Evolutionary conservation across 345 rosid species (phyloP).

Genomic region (Noccaea caerulescens): DNA sequence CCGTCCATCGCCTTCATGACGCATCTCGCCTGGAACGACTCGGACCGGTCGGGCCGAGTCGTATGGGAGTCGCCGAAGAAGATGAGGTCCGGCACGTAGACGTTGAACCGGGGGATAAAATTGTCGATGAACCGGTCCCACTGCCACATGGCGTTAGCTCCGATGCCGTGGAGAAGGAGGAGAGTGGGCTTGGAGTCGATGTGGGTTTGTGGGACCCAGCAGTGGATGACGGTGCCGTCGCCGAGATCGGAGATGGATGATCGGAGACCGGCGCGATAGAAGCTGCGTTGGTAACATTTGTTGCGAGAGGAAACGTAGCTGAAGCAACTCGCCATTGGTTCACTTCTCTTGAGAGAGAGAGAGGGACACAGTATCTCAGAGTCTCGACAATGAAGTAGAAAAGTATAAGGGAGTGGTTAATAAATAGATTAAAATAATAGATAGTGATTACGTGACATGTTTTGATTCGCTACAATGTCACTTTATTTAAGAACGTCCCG

Average conservation of each 20-base stretch:
- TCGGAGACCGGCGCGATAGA: constrained; percentile 70
- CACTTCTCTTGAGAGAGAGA: neutral
- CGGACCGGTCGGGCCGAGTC: constrained; percentile 65
- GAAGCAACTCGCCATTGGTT: constrained; percentile 64
- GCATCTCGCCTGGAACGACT: constrained; percentile 74
- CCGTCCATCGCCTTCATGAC: constrained; percentile 60
- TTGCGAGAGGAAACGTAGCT: constrained; percentile 65
- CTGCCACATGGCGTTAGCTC: constrained; percentile 99
- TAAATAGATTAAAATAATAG: neutral
- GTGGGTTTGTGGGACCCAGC: constrained; percentile 72
- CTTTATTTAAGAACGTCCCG: neutral
- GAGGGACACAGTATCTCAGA: neutral
- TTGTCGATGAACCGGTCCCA: constrained; percentile 63
- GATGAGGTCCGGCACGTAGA: constrained; percentile 85
- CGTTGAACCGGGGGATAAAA: constrained; percentile 64
- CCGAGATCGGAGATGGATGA: constrained; percentile 77
- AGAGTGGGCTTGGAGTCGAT: constrained; percentile 55
- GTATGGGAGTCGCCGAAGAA: constrained; percentile 94
- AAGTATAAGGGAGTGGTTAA: neutral
- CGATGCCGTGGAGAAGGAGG: constrained; percentile 81
- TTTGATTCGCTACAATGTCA: constrained; percentile 27
- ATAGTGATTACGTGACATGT: constrained; percentile 24
- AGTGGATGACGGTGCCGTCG: constrained; percentile 82
- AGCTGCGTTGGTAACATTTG: constrained; percentile 65
- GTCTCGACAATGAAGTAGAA: neutral